Evolutionary conservation across 129 eudicot genomes (phyloP).

Genomic region (Heracleum sosnowskyi): DNA sequence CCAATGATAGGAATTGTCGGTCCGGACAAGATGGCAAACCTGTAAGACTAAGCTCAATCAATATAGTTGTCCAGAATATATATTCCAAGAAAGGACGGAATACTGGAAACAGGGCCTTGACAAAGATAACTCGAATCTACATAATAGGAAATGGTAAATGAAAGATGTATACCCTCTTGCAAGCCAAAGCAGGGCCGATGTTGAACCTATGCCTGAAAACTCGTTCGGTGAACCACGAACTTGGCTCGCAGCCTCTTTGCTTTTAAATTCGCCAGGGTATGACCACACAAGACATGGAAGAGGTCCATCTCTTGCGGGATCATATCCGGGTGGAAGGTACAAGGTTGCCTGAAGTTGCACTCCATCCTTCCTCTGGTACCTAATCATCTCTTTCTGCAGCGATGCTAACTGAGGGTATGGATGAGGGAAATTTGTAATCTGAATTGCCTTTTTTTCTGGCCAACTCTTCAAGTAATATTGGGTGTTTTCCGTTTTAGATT

Average conservation of each 20-base stretch:
- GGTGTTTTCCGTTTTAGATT: conserved; percentile 93
- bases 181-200: conserved; percentile 91
- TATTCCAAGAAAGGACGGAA: neutral
- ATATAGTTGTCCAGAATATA: neutral
- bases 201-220: conserved; percentile 92
- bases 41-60: conserved; percentile 27
- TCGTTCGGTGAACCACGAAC: conserved; percentile 98
- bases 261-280: conserved; percentile 95
- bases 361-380: conserved; percentile 83
- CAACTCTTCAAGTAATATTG: conserved; percentile 75
- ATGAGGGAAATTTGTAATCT: conserved; percentile 82
- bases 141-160: neutral
- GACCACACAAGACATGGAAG: conserved; percentile 98
- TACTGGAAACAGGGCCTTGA: neutral
- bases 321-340: conserved; percentile 95
- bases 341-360: conserved; percentile 93
- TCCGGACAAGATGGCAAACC: conserved; percentile 88
- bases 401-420: conserved; percentile 91
- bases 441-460: conserved; percentile 69
- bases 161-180: conserved; percentile 61
- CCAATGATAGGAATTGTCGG: conserved; percentile 98
- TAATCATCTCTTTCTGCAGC: conserved; percentile 83
- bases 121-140: neutral
- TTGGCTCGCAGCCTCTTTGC: conserved; percentile 94
- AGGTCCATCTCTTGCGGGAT: conserved; percentile 79